Evolutionary conservation across 2,329 filamentous ascomycete species (phyloP), one percentile per base, ranked within the genome.

Genomic region (Epichloe coenophiala): DNA sequence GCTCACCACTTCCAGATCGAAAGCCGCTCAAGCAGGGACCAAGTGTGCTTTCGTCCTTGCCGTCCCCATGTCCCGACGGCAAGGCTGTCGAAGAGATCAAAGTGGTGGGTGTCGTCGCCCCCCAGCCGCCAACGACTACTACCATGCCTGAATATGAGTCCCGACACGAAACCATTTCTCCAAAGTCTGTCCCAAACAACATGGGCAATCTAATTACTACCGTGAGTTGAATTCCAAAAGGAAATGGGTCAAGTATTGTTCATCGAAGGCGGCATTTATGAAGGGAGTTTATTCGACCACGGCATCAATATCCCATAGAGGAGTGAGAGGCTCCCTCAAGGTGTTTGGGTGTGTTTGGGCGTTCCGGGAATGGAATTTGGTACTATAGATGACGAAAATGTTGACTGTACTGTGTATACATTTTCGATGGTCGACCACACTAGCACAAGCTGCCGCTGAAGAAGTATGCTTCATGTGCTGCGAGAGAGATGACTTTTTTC

Each of bases 151-250:
- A 52, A 12, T 31, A 48, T 36, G 35, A 40, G 17, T 21, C 12
- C 15, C 48, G 12, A 40, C 52, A 17, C 42, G 57, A 67, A 21
- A 73, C 71, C 5, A 72, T 75, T 38, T 73, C 71, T 27, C 71
- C 72, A 6, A 65, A 60, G 31, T 68, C 66, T 3, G 58, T 69
- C 19, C 73, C 72, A 4, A 62, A 61, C 15, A 65, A 63, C 33
- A 67, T 75, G 66, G 60, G 55, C 19, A 56, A 57, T n/a, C 54
- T 74, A 15, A 62, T 73, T 52, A 60, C 71, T 52, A 60, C 71
- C 17, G 46, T 47, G 17, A 41, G 45, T 12, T 49, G 5, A 23
- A 9, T 35, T 1, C 15, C 12, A 38, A 38, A n/a, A 38, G 36
- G 3, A 38, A n/a, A n/a, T 38, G 36, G 13, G 36, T 13, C 12